These are phyloP conservation scores for Gremmenia infestans DNA, from an alignment of 2,329 filamentous ascomycete species.

Conservation along the genomic window DNA sequence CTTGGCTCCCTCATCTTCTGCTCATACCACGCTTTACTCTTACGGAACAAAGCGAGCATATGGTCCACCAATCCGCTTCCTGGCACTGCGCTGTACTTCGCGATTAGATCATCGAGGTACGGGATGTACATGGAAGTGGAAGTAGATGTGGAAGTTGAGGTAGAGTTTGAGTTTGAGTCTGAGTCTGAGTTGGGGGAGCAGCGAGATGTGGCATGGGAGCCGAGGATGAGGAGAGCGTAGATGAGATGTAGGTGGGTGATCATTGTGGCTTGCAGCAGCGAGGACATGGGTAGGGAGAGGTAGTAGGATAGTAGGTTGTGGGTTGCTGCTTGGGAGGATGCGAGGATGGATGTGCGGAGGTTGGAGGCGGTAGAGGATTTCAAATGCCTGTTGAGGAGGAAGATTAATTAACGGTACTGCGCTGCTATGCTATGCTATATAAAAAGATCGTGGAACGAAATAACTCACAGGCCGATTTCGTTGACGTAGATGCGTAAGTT, in stretches of 20 bases:
- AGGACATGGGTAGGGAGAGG: conserved; percentile 1
- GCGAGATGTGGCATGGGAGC: conserved; percentile 11
- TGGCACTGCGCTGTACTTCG: neutral
- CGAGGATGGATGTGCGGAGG: conserved; percentile 3
- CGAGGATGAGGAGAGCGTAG: conserved; percentile 20
- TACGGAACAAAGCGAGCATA: conserved; percentile 7
- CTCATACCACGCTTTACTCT: conserved; percentile 11
- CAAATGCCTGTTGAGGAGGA: conserved; percentile 9
- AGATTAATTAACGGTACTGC: too few relatives aligned
- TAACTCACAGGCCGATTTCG: conserved; percentile 20
- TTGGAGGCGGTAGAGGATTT: conserved; percentile 1
- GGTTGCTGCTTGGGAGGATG: conserved; percentile 1
- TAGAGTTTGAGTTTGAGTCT: too few relatives aligned
- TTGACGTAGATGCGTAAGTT: conserved; percentile 17
- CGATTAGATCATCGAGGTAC: conserved; percentile 17
- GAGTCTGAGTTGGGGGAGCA: neutral
- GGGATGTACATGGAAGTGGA: too few relatives aligned
- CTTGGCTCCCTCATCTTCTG: conserved; percentile 30
- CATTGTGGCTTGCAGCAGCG: too few relatives aligned
- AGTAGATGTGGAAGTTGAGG: too few relatives aligned
- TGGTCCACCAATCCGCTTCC: neutral
- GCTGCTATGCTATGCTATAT: too few relatives aligned
- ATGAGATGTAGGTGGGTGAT: conserved; percentile 1
- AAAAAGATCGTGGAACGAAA: too few relatives aligned
- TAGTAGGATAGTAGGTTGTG: conserved; percentile 9